Conservation (phyloP, 805 yeast species). For the Candida stauntonica region DNA sequence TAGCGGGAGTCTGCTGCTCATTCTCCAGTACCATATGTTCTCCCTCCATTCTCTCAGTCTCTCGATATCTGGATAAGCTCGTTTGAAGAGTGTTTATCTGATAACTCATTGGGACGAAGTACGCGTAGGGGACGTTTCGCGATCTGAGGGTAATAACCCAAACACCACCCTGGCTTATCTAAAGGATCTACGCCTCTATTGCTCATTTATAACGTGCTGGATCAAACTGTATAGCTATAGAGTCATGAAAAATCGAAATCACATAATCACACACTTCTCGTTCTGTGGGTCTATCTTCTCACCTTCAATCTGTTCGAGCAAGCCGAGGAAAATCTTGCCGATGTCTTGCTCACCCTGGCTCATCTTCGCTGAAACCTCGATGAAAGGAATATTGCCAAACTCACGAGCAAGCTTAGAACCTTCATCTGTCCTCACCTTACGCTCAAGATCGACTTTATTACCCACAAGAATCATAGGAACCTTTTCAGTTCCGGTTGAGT, state of each 20-base stretch:
- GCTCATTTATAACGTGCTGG: no score
- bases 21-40: not conserved
- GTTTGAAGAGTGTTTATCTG: no score
- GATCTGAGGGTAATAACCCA: no score
- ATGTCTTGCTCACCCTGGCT: constrained; percentile 77
- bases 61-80: no score
- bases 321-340: constrained; percentile 50
- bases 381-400: constrained; percentile 59
- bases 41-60: no score
- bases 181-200: no score
- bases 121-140: no score
- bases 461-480: constrained; percentile 82
- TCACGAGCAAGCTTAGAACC: constrained; percentile 58
- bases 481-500: constrained; percentile 56
- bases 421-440: constrained; percentile 60
- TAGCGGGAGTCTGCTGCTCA: not conserved
- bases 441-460: constrained; percentile 66
- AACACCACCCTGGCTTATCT: no score
- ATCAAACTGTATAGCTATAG: no score
- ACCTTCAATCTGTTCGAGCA: constrained; percentile 58
- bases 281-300: constrained; percentile 49
- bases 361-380: constrained; percentile 81
- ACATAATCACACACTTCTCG: constrained; percentile 49
- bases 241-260: constrained; percentile 6
- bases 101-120: no score